Conservation (phyloP, 106 monocot species). For the Narthecium ossifragum region DNA sequence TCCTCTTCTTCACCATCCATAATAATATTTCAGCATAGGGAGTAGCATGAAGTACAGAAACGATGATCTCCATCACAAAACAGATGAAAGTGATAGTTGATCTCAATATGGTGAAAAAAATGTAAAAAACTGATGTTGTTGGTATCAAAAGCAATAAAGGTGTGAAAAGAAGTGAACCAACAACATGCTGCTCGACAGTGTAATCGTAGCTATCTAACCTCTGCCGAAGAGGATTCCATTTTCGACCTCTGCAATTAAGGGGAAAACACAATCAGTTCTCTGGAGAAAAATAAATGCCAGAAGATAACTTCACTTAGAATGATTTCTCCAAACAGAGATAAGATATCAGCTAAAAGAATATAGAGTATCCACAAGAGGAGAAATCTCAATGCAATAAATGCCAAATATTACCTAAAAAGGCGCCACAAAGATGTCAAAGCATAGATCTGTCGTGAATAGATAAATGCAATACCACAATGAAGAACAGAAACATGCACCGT, state of each 20-base stretch:
- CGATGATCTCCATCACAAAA: conserved; percentile 43
- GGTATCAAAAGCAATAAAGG: conserved; percentile 82
- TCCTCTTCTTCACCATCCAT: conserved; percentile 44
- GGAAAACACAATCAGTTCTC: background rate
- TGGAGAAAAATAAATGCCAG: background rate
- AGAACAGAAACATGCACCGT: conserved; percentile 63
- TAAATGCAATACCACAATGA: conserved; percentile 55
- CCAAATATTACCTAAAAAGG: conserved; percentile 70
- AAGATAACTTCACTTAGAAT: background rate
- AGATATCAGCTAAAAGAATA: background rate
- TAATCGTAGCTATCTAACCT: conserved; percentile 87
- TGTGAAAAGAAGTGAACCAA: conserved; percentile 89
- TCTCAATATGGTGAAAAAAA: conserved; percentile 75
- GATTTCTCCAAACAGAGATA: background rate
- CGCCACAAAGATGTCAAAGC: conserved; percentile 91
- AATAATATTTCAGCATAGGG: conserved; percentile 70
- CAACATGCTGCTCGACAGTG: conserved; percentile 92
- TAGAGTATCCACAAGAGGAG: background rate
- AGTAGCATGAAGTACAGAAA: conserved; percentile 58
- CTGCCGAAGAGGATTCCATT: conserved; percentile 91
- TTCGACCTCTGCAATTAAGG: conserved; percentile 61
- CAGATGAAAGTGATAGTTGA: conserved; percentile 27
- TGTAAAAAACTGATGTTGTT: conserved; percentile 89
- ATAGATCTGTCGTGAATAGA: conserved; percentile 83
- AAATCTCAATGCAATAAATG: background rate